Evolutionary conservation across 208 protist genomes (phyloP), one percentile per base, ranked within the genome.

Genomic region (Trypanosoma avium): DNA sequence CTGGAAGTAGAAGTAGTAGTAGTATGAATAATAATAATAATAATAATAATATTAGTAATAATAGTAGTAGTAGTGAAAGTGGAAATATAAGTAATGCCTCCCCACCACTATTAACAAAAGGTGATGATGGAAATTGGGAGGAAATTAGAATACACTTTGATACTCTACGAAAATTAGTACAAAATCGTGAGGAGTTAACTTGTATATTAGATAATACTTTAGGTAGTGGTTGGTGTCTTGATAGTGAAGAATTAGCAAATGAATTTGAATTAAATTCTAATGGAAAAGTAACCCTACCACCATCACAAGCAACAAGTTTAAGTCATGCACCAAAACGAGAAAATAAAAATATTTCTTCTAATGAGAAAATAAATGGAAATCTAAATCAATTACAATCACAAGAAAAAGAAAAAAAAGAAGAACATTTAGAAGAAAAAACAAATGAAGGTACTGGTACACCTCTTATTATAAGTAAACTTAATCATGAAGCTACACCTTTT

Each of bases 151-250:
- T 27, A 1, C 71, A 81, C 40, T 79, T 89, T 9, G 27, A 65
- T 32, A 45, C 46, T 33, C 45, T 86, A 29, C 61, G 61, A 4
- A 35, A 32, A 0, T 57, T 82, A 9, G 61, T 88, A 8, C 64
- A 77, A 9, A 92, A 89, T 47, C 48, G 43, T 10, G 63, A 67
- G 6, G 82, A 89, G 73, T n/a, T 89, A n/a, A 50, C 49, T 8
- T n/a, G n/a, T 26, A 50, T 61, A 4, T 47, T 88, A 24, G 72
- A 82, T 48, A 66, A 48, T 4, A 24, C 53, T 12, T 63, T 88
- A 21, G 80, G 82, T 1, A 33, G 29, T 35, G 71, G 73, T 21
- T 87, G 79, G 85, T 76, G 76, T 2, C 10, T 22, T 0, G 49
- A 55, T 13, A 49, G 9, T 55, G 61, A 58, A 3, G 9, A n/a